Conservation (phyloP, 2,329 filamentous ascomycete genomes). For the Metarhizium humberi region DNA sequence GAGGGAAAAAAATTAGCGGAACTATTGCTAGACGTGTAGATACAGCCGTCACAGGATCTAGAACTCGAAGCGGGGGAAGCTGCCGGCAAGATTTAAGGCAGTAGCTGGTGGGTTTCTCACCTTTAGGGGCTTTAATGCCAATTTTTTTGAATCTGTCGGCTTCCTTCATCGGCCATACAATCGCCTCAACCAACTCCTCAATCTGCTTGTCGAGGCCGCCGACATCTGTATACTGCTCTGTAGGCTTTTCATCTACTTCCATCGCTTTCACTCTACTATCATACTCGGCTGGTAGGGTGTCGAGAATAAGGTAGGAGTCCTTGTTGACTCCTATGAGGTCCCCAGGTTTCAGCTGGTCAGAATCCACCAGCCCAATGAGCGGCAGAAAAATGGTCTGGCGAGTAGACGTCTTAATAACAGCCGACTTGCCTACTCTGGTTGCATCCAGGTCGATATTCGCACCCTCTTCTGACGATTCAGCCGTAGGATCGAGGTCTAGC, state of each 20-base stretch:
- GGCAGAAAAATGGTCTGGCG: slow-evolving; percentile 97
- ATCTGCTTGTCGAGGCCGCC: slow-evolving; percentile 98
- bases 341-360: slow-evolving; percentile 86
- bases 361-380: slow-evolving; percentile 92
- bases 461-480: slow-evolving; percentile 92
- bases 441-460: slow-evolving; percentile 98
- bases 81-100: background rate
- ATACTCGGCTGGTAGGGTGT: slow-evolving; percentile 94
- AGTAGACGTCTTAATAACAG: slow-evolving; percentile 98
- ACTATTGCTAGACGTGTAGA: background rate
- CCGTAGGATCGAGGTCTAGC: slow-evolving; percentile 89
- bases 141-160: slow-evolving; percentile 99
- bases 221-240: slow-evolving; percentile 97
- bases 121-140: slow-evolving; percentile 97
- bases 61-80: background rate
- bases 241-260: slow-evolving; percentile 99
- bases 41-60: background rate
- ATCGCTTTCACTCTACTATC: slow-evolving; percentile 99
- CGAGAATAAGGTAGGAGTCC: slow-evolving; percentile 94
- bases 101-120: slow-evolving; percentile 36
- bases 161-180: slow-evolving; percentile 99
- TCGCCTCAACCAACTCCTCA: slow-evolving; percentile 94
- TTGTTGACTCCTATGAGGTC: slow-evolving; percentile 99
- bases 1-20: slow-evolving; percentile 39
- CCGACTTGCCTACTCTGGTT: slow-evolving; percentile 92